These are phyloP conservation scores for Metarhizium sp. DNA, from an alignment of 2,329 filamentous ascomycete species.

Conservation along the genomic window DNA sequence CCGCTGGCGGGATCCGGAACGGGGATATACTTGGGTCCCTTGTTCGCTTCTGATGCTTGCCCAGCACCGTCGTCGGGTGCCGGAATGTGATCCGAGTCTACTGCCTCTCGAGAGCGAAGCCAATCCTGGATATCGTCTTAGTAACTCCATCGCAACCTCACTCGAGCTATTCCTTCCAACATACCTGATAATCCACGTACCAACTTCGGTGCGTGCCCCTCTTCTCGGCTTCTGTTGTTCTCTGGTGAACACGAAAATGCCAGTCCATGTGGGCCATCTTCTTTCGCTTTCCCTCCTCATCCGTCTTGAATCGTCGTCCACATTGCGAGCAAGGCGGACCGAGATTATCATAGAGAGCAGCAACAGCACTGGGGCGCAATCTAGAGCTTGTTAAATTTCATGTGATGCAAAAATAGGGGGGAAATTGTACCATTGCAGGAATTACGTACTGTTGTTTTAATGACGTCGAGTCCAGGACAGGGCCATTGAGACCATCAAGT, in stretches of 20 bases:
- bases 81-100: conserved; percentile 51
- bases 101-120: conserved; percentile 74
- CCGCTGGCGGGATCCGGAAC: conserved; percentile 72
- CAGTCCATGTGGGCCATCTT: conserved; percentile 94
- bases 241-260: conserved; percentile 92
- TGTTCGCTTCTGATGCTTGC: conserved; percentile 26
- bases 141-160: background rate
- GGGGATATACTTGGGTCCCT: conserved; percentile 59
- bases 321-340: conserved; percentile 88
- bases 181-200: conserved; percentile 83
- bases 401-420: background rate
- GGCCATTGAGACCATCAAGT: conserved; percentile 34
- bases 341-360: conserved; percentile 67
- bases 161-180: conserved; percentile 15
- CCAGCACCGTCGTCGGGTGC: conserved; percentile 21
- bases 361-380: conserved; percentile 64
- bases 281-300: conserved; percentile 69
- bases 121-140: conserved; percentile 56
- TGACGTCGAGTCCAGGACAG: conserved; percentile 55
- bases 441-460: conserved; percentile 59
- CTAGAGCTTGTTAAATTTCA: conserved; percentile 27
- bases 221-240: conserved; percentile 77
- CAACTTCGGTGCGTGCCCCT: conserved; percentile 85
- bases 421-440: too few relatives aligned
- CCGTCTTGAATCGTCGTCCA: conserved; percentile 73